Base-by-base conservation (phyloP, 176 grass and related monocot genomes). In the Bromus sterilis region DNA sequence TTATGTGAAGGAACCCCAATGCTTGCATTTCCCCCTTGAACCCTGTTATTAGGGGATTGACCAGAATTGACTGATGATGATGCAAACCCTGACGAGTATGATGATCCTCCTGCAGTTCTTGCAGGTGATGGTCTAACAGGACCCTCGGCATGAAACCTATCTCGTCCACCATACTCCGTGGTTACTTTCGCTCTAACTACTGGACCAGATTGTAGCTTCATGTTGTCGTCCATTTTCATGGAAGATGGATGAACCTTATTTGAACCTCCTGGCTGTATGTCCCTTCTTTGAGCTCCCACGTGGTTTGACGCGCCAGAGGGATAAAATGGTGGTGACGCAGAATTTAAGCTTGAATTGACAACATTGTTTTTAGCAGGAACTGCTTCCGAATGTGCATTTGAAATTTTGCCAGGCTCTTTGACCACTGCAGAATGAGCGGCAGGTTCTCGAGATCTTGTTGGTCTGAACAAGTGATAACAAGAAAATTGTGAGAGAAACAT, bases 281-380 rank as follows among this genome's bases (percentile, higher is more conserved):
- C 78, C 30, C 81, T 88, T 80, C 82, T 92, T 73, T 92, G 86
- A 85, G 35, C 42, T 57, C 80, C 36, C 58, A 75, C 80, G 18
- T 86, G 79, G 69, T 78, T 86, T 13, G 88, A 82, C 64, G 90
- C 75, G 28, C 85, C 89, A 74, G 93, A 99, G 32, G 93, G 93
- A 85, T 95, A 95, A 91, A 99, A 95, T 74, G 91, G 93, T 39
- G 91, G 96, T 18, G 96, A 99, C 0, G 91, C 96, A 64, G 82
- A 95, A 84, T 91, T 99, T 73, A 99, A 78, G 57, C 96, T 93
- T 79, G 96, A 99, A 77, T 63, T 90, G 72, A 95, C 87, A 59
- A 80, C 62, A 70, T 90, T 84, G 68, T 85, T 93, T 77, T 87
- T 89, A 71, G 81, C 84, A 85, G 87, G 77, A 33, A 18, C 74